Conservation (phyloP, 805 yeast genomes). For the Ogataea sp. region DNA sequence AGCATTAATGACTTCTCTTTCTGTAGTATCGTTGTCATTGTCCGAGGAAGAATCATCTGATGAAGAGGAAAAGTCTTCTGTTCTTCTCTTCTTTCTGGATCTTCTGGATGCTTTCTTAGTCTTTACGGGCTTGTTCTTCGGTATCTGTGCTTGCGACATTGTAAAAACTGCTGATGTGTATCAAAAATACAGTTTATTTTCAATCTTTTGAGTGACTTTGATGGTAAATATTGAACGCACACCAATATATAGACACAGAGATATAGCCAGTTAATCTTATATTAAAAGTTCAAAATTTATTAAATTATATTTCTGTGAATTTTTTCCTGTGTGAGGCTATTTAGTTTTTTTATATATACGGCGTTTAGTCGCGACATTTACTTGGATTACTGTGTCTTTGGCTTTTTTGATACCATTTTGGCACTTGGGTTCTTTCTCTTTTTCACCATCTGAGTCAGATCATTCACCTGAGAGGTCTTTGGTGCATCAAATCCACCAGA, state of each 20-base stretch:
- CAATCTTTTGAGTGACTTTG: too few relatives aligned
- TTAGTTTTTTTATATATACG: background rate
- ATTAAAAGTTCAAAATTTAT: too few relatives aligned
- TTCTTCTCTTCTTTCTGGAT: slow-evolving; percentile 75
- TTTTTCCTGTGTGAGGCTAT: background rate
- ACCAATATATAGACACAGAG: too few relatives aligned
- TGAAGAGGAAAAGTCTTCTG: slow-evolving; percentile 60
- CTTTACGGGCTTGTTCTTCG: too few relatives aligned
- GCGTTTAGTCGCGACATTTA: background rate
- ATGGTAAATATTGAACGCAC: too few relatives aligned
- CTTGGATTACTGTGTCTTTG: slow-evolving; percentile 20
- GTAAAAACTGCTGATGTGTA: too few relatives aligned
- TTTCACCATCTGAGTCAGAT: slow-evolving; percentile 54
- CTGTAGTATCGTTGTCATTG: slow-evolving; percentile 8
- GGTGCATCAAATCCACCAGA: slow-evolving; percentile 1
- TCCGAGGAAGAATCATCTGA: slow-evolving; percentile 36
- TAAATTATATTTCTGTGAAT: too few relatives aligned
- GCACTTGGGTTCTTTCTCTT: slow-evolving; percentile 26
- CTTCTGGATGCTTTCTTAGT: slow-evolving; percentile 30
- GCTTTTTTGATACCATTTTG: slow-evolving; percentile 31
- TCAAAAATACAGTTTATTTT: too few relatives aligned
- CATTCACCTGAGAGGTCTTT: slow-evolving; percentile 34
- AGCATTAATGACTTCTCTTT: slow-evolving; percentile 3
- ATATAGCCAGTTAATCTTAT: too few relatives aligned
- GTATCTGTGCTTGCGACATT: too few relatives aligned